A percentile compares a stretch with the other conserved stretches of the same genome.
These are phyloP conservation scores for Thielaviopsis populi DNA, from an alignment of 2,329 filamentous ascomycete species.

Conservation along the genomic window DNA sequence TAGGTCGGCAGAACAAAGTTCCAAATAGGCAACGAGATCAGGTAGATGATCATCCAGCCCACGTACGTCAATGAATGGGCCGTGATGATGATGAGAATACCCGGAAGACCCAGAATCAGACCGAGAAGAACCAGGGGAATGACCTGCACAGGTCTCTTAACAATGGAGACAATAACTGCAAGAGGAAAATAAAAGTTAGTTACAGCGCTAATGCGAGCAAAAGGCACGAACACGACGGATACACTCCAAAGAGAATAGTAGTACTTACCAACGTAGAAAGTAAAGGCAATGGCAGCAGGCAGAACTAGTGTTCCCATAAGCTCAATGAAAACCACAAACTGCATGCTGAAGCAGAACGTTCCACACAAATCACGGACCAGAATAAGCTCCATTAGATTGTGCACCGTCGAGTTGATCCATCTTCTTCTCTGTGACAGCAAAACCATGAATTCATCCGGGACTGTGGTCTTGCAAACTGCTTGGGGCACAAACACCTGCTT, in stretches of 20 bases:
- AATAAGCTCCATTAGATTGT: slow-evolving; percentile 95
- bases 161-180: slow-evolving; percentile 71
- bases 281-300: slow-evolving; percentile 92
- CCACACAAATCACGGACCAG: slow-evolving; percentile 92
- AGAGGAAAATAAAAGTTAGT: slow-evolving; percentile 7
- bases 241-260: not conserved
- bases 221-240: slow-evolving; percentile 6
- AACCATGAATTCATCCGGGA: slow-evolving; percentile 83
- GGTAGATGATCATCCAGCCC: slow-evolving; percentile 92
- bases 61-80: slow-evolving; percentile 89
- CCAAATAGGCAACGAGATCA: slow-evolving; percentile 86
- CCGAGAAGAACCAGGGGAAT: slow-evolving; percentile 82
- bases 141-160: slow-evolving; percentile 58
- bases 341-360: slow-evolving; percentile 99
- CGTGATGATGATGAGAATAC: slow-evolving; percentile 79
- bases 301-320: slow-evolving; percentile 86
- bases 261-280: slow-evolving; percentile 75
- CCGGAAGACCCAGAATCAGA: slow-evolving; percentile 85
- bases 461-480: slow-evolving; percentile 95
- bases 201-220: not conserved
- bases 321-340: slow-evolving; percentile 94
- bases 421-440: slow-evolving; percentile 85
- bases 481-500: slow-evolving; percentile 98
- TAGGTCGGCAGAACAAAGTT: slow-evolving; percentile 92
- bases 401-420: slow-evolving; percentile 99